Conservation (phyloP, 371 early-diverging fungal genomes). For the Mortierella sp. region DNA sequence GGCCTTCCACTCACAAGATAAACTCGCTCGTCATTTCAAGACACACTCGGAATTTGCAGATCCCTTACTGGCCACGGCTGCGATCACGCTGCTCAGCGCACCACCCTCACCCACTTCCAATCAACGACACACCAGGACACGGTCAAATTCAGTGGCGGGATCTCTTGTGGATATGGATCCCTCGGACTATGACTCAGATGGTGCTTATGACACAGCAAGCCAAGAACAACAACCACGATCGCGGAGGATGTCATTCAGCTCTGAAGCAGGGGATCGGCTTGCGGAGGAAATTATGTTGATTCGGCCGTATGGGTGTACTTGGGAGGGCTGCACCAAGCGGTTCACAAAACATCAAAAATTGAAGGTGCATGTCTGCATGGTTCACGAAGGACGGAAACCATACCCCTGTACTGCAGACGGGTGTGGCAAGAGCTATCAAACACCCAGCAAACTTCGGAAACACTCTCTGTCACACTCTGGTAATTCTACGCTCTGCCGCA, state of each 20-base stretch:
- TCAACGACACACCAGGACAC: slow-evolving; percentile 61
- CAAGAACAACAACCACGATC: background rate
- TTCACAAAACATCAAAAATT: slow-evolving; percentile 71
- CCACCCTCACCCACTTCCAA: slow-evolving; percentile 12
- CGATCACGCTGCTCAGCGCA: slow-evolving; percentile 53
- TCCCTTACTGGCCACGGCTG: slow-evolving; percentile 60
- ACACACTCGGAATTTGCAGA: slow-evolving; percentile 63
- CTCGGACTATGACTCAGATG: background rate
- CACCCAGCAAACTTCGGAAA: slow-evolving; percentile 66
- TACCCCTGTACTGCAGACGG: slow-evolving; percentile 61
- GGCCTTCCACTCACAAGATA: slow-evolving; percentile 66
- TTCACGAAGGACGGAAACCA: slow-evolving; percentile 62
- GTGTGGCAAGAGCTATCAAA: slow-evolving; percentile 66
- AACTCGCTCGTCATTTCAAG: slow-evolving; percentile 70
- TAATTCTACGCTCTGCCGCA: slow-evolving; percentile 30
- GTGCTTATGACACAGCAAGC: background rate
- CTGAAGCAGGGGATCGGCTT: slow-evolving; percentile 17
- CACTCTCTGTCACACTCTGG: slow-evolving; percentile 70
- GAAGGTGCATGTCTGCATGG: slow-evolving; percentile 63
- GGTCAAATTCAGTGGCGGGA: background rate
- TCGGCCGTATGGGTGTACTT: slow-evolving; percentile 60
- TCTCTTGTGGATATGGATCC: background rate
- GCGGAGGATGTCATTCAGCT: slow-evolving; percentile 3
- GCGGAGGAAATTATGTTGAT: slow-evolving; percentile 56
- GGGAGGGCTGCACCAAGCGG: slow-evolving; percentile 65